Percentiles rank a stretch among this genome's conserved stretches.
Evolutionary conservation across 2,329 filamentous ascomycete genomes (phyloP).

Genomic region (Xenoacremonium recifei): DNA sequence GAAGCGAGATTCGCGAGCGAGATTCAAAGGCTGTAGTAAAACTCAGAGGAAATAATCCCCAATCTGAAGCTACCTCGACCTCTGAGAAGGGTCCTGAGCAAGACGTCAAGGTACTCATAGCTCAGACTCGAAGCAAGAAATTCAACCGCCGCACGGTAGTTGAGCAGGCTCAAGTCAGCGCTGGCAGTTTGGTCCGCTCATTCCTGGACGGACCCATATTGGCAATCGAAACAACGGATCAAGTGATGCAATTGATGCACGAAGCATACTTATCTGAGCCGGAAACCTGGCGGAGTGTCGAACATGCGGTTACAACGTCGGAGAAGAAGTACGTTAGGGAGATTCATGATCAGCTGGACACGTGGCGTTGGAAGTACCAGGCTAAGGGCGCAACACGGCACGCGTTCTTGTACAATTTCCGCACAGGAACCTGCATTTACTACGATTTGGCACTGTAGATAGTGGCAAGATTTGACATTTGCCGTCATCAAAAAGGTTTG

Average conservation of each 20-base stretch:
- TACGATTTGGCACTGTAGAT: conserved; percentile 87
- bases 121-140: conserved; percentile 85
- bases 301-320: conserved; percentile 72
- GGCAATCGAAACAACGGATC: conserved; percentile 85
- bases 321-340: conserved; percentile 83
- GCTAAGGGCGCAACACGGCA: conserved; percentile 57
- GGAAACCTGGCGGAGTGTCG: conserved; percentile 79
- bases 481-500: too few species aligned
- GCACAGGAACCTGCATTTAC: conserved; percentile 79
- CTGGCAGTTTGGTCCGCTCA: conserved; percentile 62
- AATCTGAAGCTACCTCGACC: conserved; percentile 28
- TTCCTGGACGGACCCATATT: conserved; percentile 78
- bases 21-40: conserved; percentile 59
- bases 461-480: too few species aligned
- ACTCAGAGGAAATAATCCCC: conserved; percentile 31
- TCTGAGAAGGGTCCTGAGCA: conserved; percentile 50
- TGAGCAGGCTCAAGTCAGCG: conserved; percentile 66
- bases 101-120: conserved; percentile 81
- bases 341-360: conserved; percentile 72
- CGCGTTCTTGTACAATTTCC: conserved; percentile 89
- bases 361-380: conserved; percentile 60
- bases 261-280: conserved; percentile 73
- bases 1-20: conserved; percentile 76
- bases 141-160: conserved; percentile 84
- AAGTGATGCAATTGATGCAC: conserved; percentile 73